These are phyloP conservation scores for Populus pruinosa DNA, from an alignment of 345 rosid genomes.

Conservation along the genomic window DNA sequence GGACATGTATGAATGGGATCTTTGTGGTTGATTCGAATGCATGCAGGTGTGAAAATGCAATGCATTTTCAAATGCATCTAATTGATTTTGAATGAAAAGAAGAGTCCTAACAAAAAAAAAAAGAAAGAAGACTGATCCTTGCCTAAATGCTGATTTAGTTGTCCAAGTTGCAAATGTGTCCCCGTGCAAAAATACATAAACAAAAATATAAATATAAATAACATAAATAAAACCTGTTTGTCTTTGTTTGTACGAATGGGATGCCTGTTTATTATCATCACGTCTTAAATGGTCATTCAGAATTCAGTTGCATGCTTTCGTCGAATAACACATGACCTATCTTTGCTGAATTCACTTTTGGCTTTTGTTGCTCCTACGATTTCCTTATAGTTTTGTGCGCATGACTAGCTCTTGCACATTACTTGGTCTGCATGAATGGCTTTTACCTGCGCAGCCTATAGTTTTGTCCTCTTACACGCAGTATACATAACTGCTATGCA, in stretches of 20 bases:
- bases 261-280: not conserved
- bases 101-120: not conserved
- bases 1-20: slow-evolving; percentile 21
- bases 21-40: not conserved
- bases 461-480: not conserved
- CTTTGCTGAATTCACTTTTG: not conserved
- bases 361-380: not conserved
- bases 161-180: not conserved
- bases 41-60: not conserved
- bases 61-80: not conserved
- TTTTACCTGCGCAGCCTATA: not conserved
- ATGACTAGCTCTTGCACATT: not conserved
- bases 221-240: not conserved
- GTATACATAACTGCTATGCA: not conserved
- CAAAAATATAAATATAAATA: not conserved
- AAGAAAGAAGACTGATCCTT: not conserved
- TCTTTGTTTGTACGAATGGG: not conserved
- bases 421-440: not conserved
- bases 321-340: not conserved
- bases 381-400: not conserved
- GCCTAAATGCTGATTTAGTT: not conserved
- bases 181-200: not conserved
- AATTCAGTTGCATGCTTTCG: not conserved
- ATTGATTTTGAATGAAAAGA: not conserved
- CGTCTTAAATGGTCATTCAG: not conserved